These are phyloP conservation scores for Lactifluus volemus DNA, from an alignment of 768 basidiomycete species.

Conservation along the genomic window DNA sequence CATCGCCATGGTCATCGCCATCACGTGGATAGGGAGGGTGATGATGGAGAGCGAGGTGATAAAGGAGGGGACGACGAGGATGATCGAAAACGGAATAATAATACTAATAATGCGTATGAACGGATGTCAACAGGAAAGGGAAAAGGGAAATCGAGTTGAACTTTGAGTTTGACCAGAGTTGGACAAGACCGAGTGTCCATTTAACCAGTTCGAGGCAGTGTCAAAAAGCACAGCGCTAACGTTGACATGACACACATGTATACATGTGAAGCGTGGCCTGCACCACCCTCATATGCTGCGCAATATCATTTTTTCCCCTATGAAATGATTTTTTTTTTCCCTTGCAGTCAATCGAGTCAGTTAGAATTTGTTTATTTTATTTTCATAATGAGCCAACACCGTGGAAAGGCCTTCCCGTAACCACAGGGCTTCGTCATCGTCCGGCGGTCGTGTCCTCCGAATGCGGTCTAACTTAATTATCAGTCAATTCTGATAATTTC, in stretches of 20 bases:
- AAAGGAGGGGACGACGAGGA: neutral
- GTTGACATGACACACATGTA: too few relatives aligned
- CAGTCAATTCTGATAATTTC: neutral
- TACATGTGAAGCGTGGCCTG: neutral
- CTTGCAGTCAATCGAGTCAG: neutral
- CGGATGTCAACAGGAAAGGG: conserved; percentile 7
- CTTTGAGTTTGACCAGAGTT: too few relatives aligned
- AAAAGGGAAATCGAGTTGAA: conserved; percentile 8
- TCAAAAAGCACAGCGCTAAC: too few relatives aligned
- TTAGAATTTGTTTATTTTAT: neutral
- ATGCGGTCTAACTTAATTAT: too few relatives aligned
- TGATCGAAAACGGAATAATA: neutral
- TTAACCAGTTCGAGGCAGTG: too few relatives aligned
- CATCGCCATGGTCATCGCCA: neutral
- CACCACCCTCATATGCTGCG: neutral
- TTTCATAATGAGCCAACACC: neutral
- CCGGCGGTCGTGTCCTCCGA: neutral
- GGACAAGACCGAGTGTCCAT: too few relatives aligned
- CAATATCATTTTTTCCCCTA: neutral
- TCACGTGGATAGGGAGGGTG: neutral
- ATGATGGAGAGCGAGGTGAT: neutral
- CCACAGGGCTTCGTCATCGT: neutral
- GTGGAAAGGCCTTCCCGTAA: neutral
- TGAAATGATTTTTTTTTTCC: neutral
- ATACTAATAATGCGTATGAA: conserved; percentile 7